phyloP scores from a whole-genome alignment of 176 grass and related monocot species.

The Carex scoparia region DNA sequence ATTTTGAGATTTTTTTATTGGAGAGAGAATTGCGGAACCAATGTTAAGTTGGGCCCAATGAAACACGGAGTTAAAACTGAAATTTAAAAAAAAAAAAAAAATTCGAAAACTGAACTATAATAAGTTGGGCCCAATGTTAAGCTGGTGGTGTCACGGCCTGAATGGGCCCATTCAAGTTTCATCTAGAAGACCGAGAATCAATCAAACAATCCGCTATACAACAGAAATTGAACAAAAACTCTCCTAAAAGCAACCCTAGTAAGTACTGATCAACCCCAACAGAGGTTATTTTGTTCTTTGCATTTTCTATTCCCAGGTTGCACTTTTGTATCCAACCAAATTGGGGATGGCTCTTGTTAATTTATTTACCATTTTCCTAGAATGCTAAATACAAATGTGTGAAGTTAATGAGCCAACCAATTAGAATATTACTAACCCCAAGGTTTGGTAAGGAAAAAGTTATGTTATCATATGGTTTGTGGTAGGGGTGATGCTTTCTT shows the following conservation, averaged over 20 bases:
- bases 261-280: background rate
- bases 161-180: background rate
- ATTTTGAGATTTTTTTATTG: no score
- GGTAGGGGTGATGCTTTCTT: background rate
- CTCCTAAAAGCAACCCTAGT: background rate
- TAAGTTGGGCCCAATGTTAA: background rate
- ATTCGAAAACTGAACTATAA: no score
- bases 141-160: background rate
- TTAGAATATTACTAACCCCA: background rate
- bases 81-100: no score
- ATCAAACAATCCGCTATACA: background rate
- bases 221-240: background rate
- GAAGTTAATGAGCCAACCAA: background rate
- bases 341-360: background rate
- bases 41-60: background rate
- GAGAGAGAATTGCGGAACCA: no score
- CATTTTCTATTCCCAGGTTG: background rate
- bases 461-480: background rate
- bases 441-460: background rate
- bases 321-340: background rate
- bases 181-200: background rate
- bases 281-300: background rate
- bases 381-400: background rate
- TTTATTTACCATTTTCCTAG: background rate
- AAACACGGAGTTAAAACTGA: no score